Conservation (phyloP, 495 filamentous ascomycete species). For the Lophiotrema nucula region DNA sequence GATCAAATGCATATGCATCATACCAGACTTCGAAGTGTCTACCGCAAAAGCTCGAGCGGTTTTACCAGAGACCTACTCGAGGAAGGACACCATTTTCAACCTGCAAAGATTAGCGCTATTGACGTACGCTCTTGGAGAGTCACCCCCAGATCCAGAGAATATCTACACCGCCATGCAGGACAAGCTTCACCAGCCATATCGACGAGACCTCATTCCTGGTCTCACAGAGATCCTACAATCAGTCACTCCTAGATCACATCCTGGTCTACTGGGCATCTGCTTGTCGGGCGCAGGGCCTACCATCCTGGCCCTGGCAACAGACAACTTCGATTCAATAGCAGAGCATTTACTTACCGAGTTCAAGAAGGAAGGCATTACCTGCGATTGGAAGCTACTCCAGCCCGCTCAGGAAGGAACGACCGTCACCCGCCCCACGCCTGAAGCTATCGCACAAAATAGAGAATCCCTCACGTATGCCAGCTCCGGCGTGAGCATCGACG, state of each 20-base stretch:
- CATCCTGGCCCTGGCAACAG: conserved; percentile 85
- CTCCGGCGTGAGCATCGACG: conserved; percentile 88
- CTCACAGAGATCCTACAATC: conserved; percentile 84
- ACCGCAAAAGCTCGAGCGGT: conserved; percentile 85
- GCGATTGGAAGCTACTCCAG: conserved; percentile 82
- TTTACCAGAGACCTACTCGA: conserved; percentile 70
- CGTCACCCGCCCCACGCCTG: conserved; percentile 45
- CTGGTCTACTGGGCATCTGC: conserved; percentile 87
- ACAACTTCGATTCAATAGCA: conserved; percentile 83
- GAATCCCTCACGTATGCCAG: conserved; percentile 78
- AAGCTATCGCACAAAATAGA: neutral
- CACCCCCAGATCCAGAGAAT: conserved; percentile 85
- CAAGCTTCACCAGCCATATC: conserved; percentile 93
- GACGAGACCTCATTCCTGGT: conserved; percentile 83
- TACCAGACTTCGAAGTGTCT: conserved; percentile 88
- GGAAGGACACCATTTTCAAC: conserved; percentile 88
- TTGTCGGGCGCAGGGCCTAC: conserved; percentile 92
- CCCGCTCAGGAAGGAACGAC: conserved; percentile 81
- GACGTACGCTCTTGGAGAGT: conserved; percentile 77
- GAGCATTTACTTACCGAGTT: conserved; percentile 69
- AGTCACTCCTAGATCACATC: conserved; percentile 78
- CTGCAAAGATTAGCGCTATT: conserved; percentile 87
- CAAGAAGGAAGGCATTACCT: conserved; percentile 66
- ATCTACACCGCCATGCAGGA: conserved; percentile 98
- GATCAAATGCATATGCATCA: conserved; percentile 92